A percentile compares a stretch with the other conserved stretches of the same genome.
Evolutionary conservation across 2,329 filamentous ascomycete species (phyloP).

Genomic region (Cercospora sp.): DNA sequence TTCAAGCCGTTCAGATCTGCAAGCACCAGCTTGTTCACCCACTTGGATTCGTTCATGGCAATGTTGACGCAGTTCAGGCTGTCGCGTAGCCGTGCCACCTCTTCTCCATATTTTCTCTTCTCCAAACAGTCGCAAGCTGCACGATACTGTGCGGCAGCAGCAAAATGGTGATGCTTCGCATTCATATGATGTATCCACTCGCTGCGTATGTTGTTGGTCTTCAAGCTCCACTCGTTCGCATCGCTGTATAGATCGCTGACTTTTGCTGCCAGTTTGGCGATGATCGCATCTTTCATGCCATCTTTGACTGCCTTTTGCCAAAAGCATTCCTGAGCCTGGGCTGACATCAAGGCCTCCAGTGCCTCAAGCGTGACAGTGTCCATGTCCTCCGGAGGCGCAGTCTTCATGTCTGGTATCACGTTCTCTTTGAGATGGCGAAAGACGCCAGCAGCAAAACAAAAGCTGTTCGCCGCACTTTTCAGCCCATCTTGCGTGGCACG

Average conservation of each 20-base stretch:
- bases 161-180: constrained; percentile 96
- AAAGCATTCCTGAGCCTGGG: constrained; percentile 94
- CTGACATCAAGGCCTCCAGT: constrained; percentile 78
- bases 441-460: constrained; percentile 82
- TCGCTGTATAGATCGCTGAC: constrained; percentile 88
- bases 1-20: constrained; percentile 83
- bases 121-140: constrained; percentile 89
- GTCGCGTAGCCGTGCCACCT: constrained; percentile 82
- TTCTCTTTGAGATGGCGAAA: constrained; percentile 73
- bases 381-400: constrained; percentile 87
- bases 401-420: constrained; percentile 78
- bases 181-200: constrained; percentile 98
- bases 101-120: constrained; percentile 92
- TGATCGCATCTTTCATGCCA: constrained; percentile 84
- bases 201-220: constrained; percentile 84
- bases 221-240: constrained; percentile 80
- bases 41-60: constrained; percentile 78
- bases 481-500: constrained; percentile 77
- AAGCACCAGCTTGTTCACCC: constrained; percentile 77
- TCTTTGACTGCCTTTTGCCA: constrained; percentile 98
- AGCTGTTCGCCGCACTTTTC: constrained; percentile 85
- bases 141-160: constrained; percentile 88
- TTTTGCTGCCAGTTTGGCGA: constrained; percentile 85
- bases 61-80: constrained; percentile 80
- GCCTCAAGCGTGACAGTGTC: constrained; percentile 83